Conservation (phyloP, 2,329 filamentous ascomycete genomes). For the Nigrograna mackinnonii region DNA sequence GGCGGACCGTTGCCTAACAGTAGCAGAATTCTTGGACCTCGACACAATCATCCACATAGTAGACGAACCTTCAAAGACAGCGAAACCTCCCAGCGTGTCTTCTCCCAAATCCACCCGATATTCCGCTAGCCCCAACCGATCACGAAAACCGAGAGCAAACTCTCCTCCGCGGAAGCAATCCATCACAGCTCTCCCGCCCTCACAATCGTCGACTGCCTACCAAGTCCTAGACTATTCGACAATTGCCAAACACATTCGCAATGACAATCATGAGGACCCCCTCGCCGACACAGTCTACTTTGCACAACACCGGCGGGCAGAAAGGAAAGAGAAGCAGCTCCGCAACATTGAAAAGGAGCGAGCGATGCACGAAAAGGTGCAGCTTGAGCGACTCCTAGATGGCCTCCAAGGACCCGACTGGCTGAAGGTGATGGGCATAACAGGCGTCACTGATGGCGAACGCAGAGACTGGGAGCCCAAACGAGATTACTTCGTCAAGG, state of each 20-base stretch:
- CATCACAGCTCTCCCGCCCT: conserved; percentile 12
- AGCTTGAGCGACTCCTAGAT: conserved; percentile 71
- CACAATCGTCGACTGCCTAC: conserved; percentile 33
- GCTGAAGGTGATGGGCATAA: conserved; percentile 89
- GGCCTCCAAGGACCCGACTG: conserved; percentile 90
- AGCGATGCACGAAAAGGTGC: conserved; percentile 68
- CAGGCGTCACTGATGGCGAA: conserved; percentile 78
- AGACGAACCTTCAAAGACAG: conserved; percentile 55
- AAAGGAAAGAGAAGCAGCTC: conserved; percentile 69
- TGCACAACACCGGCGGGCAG: conserved; percentile 62
- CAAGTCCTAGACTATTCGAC: conserved; percentile 48
- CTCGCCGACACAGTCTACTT: conserved; percentile 60
- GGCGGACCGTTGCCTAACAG: conserved; percentile 16
- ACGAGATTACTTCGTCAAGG: conserved; percentile 79
- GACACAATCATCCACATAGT: conserved; percentile 75
- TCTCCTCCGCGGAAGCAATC: conserved; percentile 20
- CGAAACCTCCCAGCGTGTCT: conserved; percentile 21
- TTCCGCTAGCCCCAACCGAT: conserved; percentile 27
- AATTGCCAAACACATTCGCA: conserved; percentile 36
- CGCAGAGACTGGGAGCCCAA: conserved; percentile 88
- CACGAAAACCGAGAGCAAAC: conserved; percentile 23
- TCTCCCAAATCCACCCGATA: conserved; percentile 21
- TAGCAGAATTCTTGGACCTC: conserved; percentile 69
- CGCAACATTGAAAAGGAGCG: conserved; percentile 70
- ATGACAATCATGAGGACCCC: conserved; percentile 52